Conservation (phyloP, 352 stramenopile species). For the Phytopythium kandeliae region DNA sequence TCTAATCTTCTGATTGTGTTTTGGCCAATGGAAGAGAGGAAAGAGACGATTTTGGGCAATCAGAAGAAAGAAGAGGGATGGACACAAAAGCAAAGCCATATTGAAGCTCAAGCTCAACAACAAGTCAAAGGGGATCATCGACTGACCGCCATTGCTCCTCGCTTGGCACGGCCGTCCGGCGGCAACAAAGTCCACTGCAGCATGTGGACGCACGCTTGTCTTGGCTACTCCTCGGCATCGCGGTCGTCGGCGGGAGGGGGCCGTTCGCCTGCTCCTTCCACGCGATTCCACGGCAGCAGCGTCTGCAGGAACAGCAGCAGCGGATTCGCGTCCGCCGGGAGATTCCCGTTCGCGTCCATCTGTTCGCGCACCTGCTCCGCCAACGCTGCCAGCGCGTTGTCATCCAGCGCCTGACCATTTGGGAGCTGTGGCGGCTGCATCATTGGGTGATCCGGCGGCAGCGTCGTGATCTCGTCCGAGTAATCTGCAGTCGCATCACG, state of each 20-base stretch:
- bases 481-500: constrained; percentile 75
- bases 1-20: no score
- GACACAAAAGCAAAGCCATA: no score
- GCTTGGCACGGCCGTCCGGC: no score
- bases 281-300: constrained; percentile 79
- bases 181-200: no score
- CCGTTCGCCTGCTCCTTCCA: constrained; percentile 45
- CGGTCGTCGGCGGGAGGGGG: constrained; percentile 4
- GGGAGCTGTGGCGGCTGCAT: constrained; percentile 62
- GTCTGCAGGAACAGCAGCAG: constrained; percentile 83
- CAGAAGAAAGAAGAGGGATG: no score
- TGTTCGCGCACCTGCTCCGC: constrained; percentile 48
- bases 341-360: constrained; percentile 48
- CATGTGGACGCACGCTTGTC: no score
- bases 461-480: constrained; percentile 83
- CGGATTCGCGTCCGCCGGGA: constrained; percentile 74
- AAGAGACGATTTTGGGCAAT: no score
- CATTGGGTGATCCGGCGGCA: constrained; percentile 81
- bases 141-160: no score
- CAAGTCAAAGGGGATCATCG: no score
- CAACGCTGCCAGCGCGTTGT: constrained; percentile 45
- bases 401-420: constrained; percentile 55
- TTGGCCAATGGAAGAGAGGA: no score
- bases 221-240: neutral
- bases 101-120: no score